phyloP scores from a whole-genome alignment of 2,329 filamentous ascomycete genomes.

The Sporothrix phasma region DNA sequence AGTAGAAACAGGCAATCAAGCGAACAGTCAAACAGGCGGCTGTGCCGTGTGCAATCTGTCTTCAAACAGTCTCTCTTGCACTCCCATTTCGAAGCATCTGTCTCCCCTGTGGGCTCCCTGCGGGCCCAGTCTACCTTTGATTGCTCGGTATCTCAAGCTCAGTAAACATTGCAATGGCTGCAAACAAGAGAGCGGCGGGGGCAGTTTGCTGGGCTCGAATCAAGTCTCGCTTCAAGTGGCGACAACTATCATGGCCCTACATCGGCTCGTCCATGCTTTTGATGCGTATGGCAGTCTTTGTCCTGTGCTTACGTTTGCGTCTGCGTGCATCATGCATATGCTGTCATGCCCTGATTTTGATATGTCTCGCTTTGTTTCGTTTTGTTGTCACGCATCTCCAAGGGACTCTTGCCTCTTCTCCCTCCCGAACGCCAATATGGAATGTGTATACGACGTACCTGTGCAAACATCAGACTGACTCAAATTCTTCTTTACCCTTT shows the following conservation, averaged over 20 bases:
- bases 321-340: neutral
- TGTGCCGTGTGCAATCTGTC: slow-evolving; percentile 7
- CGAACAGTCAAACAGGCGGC: neutral
- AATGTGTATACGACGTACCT: neutral
- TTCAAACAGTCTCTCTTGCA: neutral
- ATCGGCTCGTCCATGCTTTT: neutral
- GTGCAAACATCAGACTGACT: neutral
- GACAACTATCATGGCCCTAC: neutral
- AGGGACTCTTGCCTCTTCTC: neutral
- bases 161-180: neutral
- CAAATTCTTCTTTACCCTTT: neutral
- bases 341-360: neutral
- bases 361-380: neutral
- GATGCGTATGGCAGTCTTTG: neutral
- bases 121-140: neutral
- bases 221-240: slow-evolving; percentile 11
- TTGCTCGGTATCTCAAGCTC: neutral
- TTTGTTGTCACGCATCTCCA: neutral
- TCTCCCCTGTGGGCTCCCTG: too few species aligned
- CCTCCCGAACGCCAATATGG: neutral
- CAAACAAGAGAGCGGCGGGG: neutral
- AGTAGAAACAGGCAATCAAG: neutral
- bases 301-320: neutral
- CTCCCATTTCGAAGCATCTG: neutral
- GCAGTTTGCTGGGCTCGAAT: neutral